phyloP scores from a whole-genome alignment of 2,329 filamentous ascomycete species.

The Microdochium bolleyi region DNA sequence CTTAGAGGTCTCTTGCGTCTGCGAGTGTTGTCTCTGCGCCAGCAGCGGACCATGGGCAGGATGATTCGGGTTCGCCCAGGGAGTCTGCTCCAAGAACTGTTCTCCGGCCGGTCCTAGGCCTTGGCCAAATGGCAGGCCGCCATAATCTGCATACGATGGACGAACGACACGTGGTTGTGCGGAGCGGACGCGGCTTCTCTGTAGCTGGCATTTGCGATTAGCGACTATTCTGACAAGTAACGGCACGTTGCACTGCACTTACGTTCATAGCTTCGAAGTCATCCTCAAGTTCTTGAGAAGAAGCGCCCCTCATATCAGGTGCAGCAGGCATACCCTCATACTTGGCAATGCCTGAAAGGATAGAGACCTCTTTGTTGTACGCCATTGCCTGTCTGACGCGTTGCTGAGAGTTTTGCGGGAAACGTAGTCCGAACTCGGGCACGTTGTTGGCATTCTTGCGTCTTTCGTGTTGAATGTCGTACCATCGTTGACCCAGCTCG shows the following conservation, averaged over 20 bases:
- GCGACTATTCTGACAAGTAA: not conserved
- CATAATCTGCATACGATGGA: conserved; percentile 35
- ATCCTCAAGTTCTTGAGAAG: conserved; percentile 67
- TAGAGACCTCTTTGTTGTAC: conserved; percentile 91
- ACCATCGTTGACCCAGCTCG: conserved; percentile 80
- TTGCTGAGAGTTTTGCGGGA: conserved; percentile 67
- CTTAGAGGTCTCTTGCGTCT: conserved; percentile 21
- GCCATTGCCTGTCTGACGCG: conserved; percentile 79
- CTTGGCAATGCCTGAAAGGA: conserved; percentile 84
- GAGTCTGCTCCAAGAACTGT: conserved; percentile 80
- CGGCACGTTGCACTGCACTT: conserved; percentile 28
- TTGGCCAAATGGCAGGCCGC: conserved; percentile 36
- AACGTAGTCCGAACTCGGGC: conserved; percentile 74
- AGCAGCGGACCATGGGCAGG: conserved; percentile 46
- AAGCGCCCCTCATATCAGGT: conserved; percentile 71
- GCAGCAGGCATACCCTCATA: conserved; percentile 94
- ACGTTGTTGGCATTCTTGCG: conserved; percentile 70
- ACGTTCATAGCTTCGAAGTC: conserved; percentile 88
- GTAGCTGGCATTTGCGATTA: conserved; percentile 6
- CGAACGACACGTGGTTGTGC: conserved; percentile 29
- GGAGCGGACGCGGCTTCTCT: conserved; percentile 20
- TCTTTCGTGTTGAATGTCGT: conserved; percentile 84
- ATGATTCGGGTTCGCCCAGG: conserved; percentile 87
- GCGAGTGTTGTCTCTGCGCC: conserved; percentile 28
- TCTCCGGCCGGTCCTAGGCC: conserved; percentile 64